Conservation (phyloP, 805 yeast genomes). For the Yarrowia osloensis region DNA sequence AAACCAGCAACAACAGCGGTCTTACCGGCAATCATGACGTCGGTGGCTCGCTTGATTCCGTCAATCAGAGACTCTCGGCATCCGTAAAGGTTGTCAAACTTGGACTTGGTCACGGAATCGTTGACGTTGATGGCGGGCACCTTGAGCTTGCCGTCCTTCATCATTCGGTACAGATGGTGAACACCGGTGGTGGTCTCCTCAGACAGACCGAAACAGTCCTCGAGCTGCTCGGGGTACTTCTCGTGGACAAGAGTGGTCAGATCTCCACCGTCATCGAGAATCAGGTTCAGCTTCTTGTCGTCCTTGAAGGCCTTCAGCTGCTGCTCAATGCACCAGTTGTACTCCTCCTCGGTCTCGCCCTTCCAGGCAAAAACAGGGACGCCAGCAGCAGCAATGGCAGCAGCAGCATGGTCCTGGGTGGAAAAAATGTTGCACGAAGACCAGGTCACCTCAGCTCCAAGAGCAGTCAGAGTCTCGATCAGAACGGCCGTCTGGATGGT, state of each 20-base stretch:
- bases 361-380: slow-evolving; percentile 99
- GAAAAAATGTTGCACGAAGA: slow-evolving; percentile 99
- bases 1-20: slow-evolving; percentile 98
- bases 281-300: slow-evolving; percentile 90
- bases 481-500: slow-evolving; percentile 98
- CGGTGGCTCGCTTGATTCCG: slow-evolving; percentile 99
- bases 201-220: slow-evolving; percentile 91
- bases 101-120: slow-evolving; percentile 98
- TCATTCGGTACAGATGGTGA: slow-evolving; percentile 96
- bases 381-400: slow-evolving; percentile 99
- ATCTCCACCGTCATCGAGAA: slow-evolving; percentile 99
- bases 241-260: slow-evolving; percentile 95
- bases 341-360: slow-evolving; percentile 99
- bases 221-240: slow-evolving; percentile 96
- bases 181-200: slow-evolving; percentile 99
- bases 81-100: slow-evolving; percentile 99
- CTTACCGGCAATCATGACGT: slow-evolving; percentile 99
- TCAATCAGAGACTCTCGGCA: slow-evolving; percentile 98
- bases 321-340: slow-evolving; percentile 98
- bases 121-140: slow-evolving; percentile 99
- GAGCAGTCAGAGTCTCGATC: slow-evolving; percentile 93
- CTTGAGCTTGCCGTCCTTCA: slow-evolving; percentile 83
- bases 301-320: slow-evolving; percentile 98
- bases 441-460: slow-evolving; percentile 99
- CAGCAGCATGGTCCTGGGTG: slow-evolving; percentile 99